Evolutionary conservation across 495 filamentous ascomycete species (phyloP), one percentile per base, ranked within the genome.

Genomic region (Echria macrotheca): DNA sequence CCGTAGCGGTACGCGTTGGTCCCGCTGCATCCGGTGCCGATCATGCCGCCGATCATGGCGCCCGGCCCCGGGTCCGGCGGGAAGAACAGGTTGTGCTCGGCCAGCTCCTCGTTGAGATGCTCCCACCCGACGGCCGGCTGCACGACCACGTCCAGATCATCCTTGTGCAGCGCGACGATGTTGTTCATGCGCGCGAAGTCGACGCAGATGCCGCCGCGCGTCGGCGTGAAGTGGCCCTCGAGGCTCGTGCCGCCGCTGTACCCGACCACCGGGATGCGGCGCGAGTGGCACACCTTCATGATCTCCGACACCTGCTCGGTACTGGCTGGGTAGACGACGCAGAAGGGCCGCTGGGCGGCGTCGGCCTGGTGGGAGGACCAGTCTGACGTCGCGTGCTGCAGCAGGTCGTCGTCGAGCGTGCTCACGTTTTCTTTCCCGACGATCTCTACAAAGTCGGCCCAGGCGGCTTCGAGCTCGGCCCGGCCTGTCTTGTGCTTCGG

Each of bases 1-100:
- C 91, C 91, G 62, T 96, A 97, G 19, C 88, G 77, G 58, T 94
- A 90, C 12, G 91, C 85, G 65, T 97, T 96, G 24, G 91, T 97
- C 26, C 91, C 91, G 51, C 80, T 86, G 74, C 91, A 96, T 24
- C 90, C 90, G 0, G 91, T 96, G 0, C 87, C 91, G 10, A 96
- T 82, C 91, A 97, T 97, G 32, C 91, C 91, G 29, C 91, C 91
- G 53, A 97, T 95, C 81, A 87, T 86, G 38, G 85, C 85, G 14
- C 84, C 85, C 19, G 85, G 85, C 21, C 87, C 87, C 8, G 87
- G 87, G 61, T 91, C 87, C 0, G 87, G 86, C 10, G 87, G 87
- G 64, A 91, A 91, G 74, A 91, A 90, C 1, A 91, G 71, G 37
- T 79, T 80, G 9, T 84, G 67, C 44, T 83, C 66, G 19, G 71